These are phyloP conservation scores for Thalassiosira hispida DNA, from an alignment of 352 stramenopile species.

Conservation along the genomic window DNA sequence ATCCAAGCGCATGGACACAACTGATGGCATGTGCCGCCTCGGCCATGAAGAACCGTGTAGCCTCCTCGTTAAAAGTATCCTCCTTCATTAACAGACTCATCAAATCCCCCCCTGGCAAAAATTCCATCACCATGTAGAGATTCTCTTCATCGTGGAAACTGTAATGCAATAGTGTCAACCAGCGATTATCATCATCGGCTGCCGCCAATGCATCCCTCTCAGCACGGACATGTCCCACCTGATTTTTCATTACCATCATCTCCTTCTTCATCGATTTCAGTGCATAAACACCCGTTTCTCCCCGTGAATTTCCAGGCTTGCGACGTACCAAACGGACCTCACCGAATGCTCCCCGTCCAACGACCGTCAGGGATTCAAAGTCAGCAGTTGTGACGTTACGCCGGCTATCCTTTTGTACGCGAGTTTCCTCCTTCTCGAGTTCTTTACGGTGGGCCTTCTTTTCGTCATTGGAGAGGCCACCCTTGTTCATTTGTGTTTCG, in stretches of 20 bases:
- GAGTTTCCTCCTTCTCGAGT: slow-evolving; percentile 81
- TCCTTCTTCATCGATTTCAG: slow-evolving; percentile 92
- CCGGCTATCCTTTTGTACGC: slow-evolving; percentile 77
- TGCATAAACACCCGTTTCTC: slow-evolving; percentile 79
- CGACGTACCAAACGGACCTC: slow-evolving; percentile 91
- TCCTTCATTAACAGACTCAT: slow-evolving; percentile 99
- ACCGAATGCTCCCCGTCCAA: slow-evolving; percentile 98
- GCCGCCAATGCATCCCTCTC: slow-evolving; percentile 97
- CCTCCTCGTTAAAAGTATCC: slow-evolving; percentile 93
- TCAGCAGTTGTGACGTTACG: slow-evolving; percentile 87
- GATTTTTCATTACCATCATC: slow-evolving; percentile 91
- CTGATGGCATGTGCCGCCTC: slow-evolving; percentile 98
- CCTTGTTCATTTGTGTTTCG: slow-evolving; percentile 76
- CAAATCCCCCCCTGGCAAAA: slow-evolving; percentile 97
- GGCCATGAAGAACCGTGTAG: slow-evolving; percentile 95
- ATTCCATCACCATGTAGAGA: slow-evolving; percentile 98
- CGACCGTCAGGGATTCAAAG: slow-evolving; percentile 96
- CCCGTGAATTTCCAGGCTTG: slow-evolving; percentile 57
- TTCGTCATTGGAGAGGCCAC: slow-evolving; percentile 76
- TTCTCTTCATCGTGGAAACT: slow-evolving; percentile 92
- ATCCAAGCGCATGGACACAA: slow-evolving; percentile 96
- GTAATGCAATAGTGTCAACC: slow-evolving; percentile 97
- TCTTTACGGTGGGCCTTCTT: slow-evolving; percentile 72
- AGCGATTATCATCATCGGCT: slow-evolving; percentile 95
- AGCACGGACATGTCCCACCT: slow-evolving; percentile 95